A percentile compares a stretch with the other conserved stretches of the same genome.
Conservation (phyloP, 2,329 filamentous ascomycete genomes). For the Aspergillus sp. region DNA sequence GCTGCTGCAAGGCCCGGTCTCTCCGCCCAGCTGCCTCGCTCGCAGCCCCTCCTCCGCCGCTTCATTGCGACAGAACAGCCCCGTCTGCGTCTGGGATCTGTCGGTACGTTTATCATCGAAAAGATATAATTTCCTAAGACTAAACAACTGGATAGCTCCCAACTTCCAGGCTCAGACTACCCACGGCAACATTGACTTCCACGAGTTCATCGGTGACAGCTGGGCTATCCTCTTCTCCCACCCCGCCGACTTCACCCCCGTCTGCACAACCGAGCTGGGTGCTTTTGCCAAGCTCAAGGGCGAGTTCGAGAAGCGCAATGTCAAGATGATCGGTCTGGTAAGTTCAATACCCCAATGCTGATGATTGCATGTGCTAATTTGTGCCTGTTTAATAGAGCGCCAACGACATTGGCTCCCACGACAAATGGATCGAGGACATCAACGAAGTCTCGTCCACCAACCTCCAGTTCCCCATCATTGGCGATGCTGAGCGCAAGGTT, state of each 20-base stretch:
- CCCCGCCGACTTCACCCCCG: conserved; percentile 80
- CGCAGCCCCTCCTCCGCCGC: conserved; percentile 23
- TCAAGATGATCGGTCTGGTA: conserved; percentile 84
- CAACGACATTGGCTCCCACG: conserved; percentile 78
- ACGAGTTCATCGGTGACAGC: conserved; percentile 63
- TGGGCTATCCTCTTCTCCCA: conserved; percentile 68
- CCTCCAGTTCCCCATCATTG: conserved; percentile 74
- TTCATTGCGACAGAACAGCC: conserved; percentile 28
- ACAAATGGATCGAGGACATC: conserved; percentile 85
- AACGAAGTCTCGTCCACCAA: conserved; percentile 68
- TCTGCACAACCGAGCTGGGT: conserved; percentile 93
- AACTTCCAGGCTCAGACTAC: conserved; percentile 66
- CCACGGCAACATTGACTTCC: conserved; percentile 62
- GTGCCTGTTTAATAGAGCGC: conserved; percentile 47
- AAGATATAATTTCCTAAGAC: background rate
- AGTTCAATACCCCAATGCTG: conserved; percentile 7
- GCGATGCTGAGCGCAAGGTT: conserved; percentile 73
- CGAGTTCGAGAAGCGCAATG: conserved; percentile 80
- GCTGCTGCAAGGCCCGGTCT: conserved; percentile 14
- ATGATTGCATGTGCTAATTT: background rate
- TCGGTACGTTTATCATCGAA: conserved; percentile 14
- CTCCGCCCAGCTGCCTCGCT: conserved; percentile 13
- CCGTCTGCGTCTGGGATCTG: conserved; percentile 30
- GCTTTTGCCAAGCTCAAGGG: conserved; percentile 85
- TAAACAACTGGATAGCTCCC: conserved; percentile 41